Evolutionary conservation across 208 protist genomes (phyloP), one percentile per base, ranked within the genome.

Genomic region (Wallacemonas collosoma): DNA sequence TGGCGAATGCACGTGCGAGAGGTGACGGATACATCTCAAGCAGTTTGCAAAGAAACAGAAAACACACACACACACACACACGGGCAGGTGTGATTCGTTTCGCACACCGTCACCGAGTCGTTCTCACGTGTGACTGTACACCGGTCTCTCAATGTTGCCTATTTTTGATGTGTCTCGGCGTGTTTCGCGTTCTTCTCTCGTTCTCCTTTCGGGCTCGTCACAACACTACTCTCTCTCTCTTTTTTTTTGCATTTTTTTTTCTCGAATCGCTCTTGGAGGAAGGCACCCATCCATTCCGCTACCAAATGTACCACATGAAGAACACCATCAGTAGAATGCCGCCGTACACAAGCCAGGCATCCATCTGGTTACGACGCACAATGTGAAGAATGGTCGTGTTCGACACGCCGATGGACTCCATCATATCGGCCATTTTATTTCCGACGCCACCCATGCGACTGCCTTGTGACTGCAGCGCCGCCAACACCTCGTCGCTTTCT

Each of bases 281-380:
- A 12, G 6, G 6, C 45, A 50, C 0, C 14, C 26, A 7, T 57
- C 53, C 26, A 26, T 26, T 26, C 26, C 26, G 26, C 26, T 71
- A 83, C 76, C 72, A 90, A n/a, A 92, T 84, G 67, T 87, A 91
- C 82, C 85, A 93, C 83, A 91, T 69, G 36, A 93, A 69, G 35
- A 94, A 82, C 1, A 91, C 48, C n/a, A 88, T 78, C 11, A 86
- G 40, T 3, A 73, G 69, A 15, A 91, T 91, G 12, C 87, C 87
- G 38, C 80, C 80, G 62, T 92, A 95, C 6, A 95, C 88, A 4
- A 95, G 58, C 85, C 88, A 95, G 69, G 90, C 88, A 61, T 95
- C 90, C 39, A 81, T 68, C 75, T 85, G 76, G 75, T 95, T 95
- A 44, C 88, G 87, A 1, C 90, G 86, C 55, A 95, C 76, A 77